phyloP scores from a whole-genome alignment of 306 rosid genomes.

The Mimosa pudica region DNA sequence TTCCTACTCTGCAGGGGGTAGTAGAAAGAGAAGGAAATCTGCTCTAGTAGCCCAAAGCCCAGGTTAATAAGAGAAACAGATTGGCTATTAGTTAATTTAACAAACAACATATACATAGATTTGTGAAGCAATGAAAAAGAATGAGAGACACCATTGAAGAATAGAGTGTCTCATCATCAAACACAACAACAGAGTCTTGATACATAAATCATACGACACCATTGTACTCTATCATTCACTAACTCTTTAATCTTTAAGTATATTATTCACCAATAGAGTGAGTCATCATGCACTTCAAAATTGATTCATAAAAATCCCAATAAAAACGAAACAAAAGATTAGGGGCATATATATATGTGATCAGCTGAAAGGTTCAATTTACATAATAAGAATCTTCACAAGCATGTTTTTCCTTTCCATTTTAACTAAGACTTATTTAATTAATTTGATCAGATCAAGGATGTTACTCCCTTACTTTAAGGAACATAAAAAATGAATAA shows the following conservation, averaged over 20 bases:
- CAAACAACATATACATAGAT: not conserved
- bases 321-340: not conserved
- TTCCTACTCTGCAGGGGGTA: not conserved
- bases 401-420: not conserved
- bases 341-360: not conserved
- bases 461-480: not conserved
- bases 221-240: too few species aligned
- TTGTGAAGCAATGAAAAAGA: not conserved
- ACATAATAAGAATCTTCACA: not conserved
- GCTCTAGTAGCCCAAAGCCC: not conserved
- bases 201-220: too few species aligned
- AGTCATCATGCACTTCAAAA: not conserved
- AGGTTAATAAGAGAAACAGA: not conserved
- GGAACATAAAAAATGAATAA: too few species aligned
- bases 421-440: not conserved
- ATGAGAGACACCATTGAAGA: not conserved
- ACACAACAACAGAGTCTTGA: too few species aligned
- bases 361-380: not conserved
- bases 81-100: not conserved
- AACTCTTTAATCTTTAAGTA: too few species aligned
- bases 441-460: too few species aligned
- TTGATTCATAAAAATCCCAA: not conserved
- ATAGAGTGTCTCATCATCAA: not conserved
- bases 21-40: not conserved
- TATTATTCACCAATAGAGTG: not conserved